Percentiles rank a stretch among this genome's conserved stretches.
phyloP scores from a whole-genome alignment of 2,329 filamentous ascomycete species.

The Aspergillus sp. region DNA sequence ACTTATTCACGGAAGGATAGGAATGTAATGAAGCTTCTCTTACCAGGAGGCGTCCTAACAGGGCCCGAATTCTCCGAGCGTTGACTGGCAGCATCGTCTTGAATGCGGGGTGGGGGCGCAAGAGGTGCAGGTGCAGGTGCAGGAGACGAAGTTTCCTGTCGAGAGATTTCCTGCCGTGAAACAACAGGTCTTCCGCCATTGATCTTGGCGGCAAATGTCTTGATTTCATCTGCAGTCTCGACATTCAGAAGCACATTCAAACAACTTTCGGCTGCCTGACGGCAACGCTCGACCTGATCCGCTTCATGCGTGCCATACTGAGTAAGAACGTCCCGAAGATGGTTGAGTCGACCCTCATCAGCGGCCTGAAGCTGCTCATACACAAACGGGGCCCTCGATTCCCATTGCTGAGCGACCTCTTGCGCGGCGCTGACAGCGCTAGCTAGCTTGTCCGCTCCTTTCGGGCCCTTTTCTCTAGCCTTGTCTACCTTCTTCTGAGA shows the following conservation, averaged over 20 bases:
- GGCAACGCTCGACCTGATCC: slow-evolving; percentile 74
- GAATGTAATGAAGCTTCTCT: slow-evolving; percentile 13
- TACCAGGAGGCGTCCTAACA: slow-evolving; percentile 30
- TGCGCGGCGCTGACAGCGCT: slow-evolving; percentile 69
- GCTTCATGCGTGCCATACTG: slow-evolving; percentile 91
- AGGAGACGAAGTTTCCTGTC: slow-evolving; percentile 19
- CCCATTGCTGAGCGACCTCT: slow-evolving; percentile 78
- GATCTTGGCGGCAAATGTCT: slow-evolving; percentile 36
- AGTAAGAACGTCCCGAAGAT: slow-evolving; percentile 83
- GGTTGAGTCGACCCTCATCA: slow-evolving; percentile 84
- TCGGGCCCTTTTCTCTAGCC: slow-evolving; percentile 72
- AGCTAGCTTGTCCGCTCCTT: slow-evolving; percentile 67
- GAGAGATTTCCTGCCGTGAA: slow-evolving; percentile 6
- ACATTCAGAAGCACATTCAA: slow-evolving; percentile 81
- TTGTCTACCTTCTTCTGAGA: slow-evolving; percentile 84
- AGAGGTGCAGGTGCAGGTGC: slow-evolving; percentile 22
- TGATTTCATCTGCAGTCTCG: slow-evolving; percentile 81
- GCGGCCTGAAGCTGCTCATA: slow-evolving; percentile 89
- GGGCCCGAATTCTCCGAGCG: slow-evolving; percentile 47
- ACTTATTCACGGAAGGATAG: neutral
- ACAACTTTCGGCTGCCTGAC: slow-evolving; percentile 70
- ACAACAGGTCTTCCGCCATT: slow-evolving; percentile 32
- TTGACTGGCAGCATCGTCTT: slow-evolving; percentile 53
- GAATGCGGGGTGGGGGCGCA: slow-evolving; percentile 34
- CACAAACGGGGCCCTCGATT: slow-evolving; percentile 88